Evolutionary conservation across 2,329 filamentous ascomycete species (phyloP).

Genomic region (Neonectria faginata): DNA sequence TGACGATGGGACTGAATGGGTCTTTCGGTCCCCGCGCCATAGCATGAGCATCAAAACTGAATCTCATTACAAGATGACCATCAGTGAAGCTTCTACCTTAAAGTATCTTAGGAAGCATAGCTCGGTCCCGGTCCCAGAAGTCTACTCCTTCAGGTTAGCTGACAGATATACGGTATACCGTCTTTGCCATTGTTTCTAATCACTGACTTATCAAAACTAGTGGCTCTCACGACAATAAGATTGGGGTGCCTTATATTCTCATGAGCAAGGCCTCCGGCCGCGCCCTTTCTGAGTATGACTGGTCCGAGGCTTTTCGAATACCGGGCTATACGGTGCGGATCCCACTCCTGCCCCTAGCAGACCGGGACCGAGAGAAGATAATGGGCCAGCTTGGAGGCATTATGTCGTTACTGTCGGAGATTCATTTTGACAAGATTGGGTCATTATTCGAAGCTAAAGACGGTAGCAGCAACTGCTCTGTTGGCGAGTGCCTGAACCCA

Average conservation of each 20-base stretch:
- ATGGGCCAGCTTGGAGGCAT: conserved; percentile 40
- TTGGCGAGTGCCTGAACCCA: conserved; percentile 43
- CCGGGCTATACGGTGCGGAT: conserved; percentile 25
- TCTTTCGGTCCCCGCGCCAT: conserved; percentile 35
- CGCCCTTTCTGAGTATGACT: conserved; percentile 38
- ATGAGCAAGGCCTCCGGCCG: conserved; percentile 41
- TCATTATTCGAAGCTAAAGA: conserved; percentile 35
- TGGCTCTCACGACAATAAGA: conserved; percentile 34
- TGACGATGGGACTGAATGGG: conserved; percentile 42
- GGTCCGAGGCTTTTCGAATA: conserved; percentile 28
- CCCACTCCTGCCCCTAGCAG: conserved; percentile 33
- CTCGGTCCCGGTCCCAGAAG: conserved; percentile 40
- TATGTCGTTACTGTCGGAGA: conserved; percentile 30
- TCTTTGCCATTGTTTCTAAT: neutral
- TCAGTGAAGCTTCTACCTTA: conserved; percentile 41
- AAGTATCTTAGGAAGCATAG: conserved; percentile 35
- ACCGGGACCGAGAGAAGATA: conserved; percentile 32
- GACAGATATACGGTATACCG: neutral
- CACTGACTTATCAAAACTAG: conserved; percentile 25
- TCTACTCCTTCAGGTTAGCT: conserved; percentile 40
- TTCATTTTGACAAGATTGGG: conserved; percentile 41
- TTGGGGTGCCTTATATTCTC: conserved; percentile 44
- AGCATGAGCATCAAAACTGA: conserved; percentile 26
- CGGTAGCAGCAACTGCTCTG: conserved; percentile 23
- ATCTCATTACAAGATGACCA: conserved; percentile 37